phyloP scores from a whole-genome alignment of 805 yeast species.

The Dipodascus geniculatus region DNA sequence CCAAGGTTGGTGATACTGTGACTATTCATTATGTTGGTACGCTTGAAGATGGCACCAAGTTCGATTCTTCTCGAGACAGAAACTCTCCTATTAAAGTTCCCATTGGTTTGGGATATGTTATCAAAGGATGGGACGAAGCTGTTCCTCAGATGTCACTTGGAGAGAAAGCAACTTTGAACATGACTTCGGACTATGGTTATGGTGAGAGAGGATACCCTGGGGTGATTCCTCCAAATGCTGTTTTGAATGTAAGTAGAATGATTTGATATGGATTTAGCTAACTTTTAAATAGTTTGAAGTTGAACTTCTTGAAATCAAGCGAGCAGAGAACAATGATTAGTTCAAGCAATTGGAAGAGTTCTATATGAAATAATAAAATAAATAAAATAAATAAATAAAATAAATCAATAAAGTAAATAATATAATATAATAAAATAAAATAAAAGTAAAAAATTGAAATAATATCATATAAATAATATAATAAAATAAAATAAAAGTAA shows the following conservation, averaged over 20 bases:
- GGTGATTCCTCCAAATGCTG: conserved; percentile 91
- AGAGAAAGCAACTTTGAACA: conserved; percentile 82
- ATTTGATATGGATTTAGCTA: neutral
- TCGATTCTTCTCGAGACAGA: conserved; percentile 91
- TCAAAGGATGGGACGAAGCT: conserved; percentile 93
- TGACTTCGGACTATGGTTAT: conserved; percentile 88
- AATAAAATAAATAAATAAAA: no score
- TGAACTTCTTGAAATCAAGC: neutral
- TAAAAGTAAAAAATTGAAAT: no score
- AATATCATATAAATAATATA: no score
- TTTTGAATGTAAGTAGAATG: conserved; percentile 46
- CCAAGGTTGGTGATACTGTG: conserved; percentile 76
- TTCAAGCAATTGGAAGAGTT: no score
- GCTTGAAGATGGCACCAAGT: conserved; percentile 87
- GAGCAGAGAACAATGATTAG: no score
- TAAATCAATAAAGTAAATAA: no score
- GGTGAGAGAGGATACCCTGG: conserved; percentile 96
- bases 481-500: no score
- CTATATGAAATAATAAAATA: no score
- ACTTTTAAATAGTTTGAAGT: neutral
- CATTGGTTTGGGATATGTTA: conserved; percentile 94
- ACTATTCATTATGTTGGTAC: conserved; percentile 96
- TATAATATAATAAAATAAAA: no score
- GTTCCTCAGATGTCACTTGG: conserved; percentile 88
- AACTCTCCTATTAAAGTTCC: conserved; percentile 89